These are phyloP conservation scores for Hypoxylon sp. DNA, from an alignment of 2,329 filamentous ascomycete genomes.

Conservation along the genomic window DNA sequence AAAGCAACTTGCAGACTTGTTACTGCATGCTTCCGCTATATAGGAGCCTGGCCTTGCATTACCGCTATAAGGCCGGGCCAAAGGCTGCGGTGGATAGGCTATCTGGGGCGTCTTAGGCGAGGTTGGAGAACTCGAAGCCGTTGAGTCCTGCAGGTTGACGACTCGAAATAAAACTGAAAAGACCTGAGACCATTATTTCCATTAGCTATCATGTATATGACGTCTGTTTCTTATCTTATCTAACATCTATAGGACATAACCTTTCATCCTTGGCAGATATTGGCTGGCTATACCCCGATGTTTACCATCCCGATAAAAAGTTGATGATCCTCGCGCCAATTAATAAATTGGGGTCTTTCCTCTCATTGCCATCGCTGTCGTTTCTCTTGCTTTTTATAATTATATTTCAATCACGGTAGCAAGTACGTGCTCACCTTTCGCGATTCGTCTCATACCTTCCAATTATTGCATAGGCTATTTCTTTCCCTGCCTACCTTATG, in stretches of 20 bases:
- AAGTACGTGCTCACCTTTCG: constrained; percentile 6
- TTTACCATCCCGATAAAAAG: constrained; percentile 7
- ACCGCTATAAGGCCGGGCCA: constrained; percentile 63
- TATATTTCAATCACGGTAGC: constrained; percentile 19
- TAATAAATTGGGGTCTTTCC: background rate
- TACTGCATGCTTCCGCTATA: constrained; percentile 56
- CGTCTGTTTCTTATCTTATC: constrained; percentile 20
- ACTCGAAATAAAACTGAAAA: constrained; percentile 74
- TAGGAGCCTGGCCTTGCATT: constrained; percentile 63
- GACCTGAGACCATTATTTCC: constrained; percentile 70
- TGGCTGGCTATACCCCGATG: constrained; percentile 16
- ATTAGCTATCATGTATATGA: constrained; percentile 12
- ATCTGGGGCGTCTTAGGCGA: constrained; percentile 33
- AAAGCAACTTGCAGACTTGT: constrained; percentile 47
- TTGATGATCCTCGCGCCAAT: background rate
- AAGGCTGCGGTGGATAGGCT: constrained; percentile 68
- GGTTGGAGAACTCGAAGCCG: constrained; percentile 59
- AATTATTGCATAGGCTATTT: too few species aligned
- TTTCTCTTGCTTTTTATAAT: constrained; percentile 8
- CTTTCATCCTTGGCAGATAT: constrained; percentile 16
- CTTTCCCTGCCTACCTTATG: constrained; percentile 3
- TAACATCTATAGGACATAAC: constrained; percentile 35
- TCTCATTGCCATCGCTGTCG: constrained; percentile 9
- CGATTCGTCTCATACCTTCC: constrained; percentile 1
- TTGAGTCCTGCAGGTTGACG: constrained; percentile 63